These are phyloP conservation scores for Aegilops umbellulata DNA, from an alignment of 176 grass and related monocot genomes.

Conservation along the genomic window DNA sequence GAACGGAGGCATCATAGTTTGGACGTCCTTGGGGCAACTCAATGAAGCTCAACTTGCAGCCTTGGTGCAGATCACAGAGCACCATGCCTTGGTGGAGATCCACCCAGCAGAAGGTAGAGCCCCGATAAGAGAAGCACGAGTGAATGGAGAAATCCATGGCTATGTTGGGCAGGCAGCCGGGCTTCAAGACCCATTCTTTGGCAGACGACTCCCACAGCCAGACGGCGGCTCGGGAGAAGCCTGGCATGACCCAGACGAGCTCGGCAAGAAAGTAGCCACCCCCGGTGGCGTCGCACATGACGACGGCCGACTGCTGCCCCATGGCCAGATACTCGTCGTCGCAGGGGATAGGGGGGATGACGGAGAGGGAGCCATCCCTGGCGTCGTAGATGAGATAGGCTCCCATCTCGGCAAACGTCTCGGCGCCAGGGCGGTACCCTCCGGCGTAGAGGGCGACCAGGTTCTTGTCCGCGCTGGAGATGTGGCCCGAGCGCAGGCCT, in stretches of 20 bases:
- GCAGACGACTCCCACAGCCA: not conserved
- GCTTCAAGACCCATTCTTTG: not conserved
- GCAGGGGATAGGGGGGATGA: not conserved
- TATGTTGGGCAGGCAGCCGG: not conserved
- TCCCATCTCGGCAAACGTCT: not conserved
- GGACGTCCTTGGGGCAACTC: not conserved
- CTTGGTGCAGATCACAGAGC: not conserved
- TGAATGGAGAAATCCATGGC: not conserved
- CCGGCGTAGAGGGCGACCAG: not conserved
- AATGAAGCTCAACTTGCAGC: not conserved
- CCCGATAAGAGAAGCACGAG: not conserved
- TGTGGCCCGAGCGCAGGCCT: not conserved
- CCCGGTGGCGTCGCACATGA: not conserved
- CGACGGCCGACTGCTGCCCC: not conserved
- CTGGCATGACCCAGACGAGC: not conserved
- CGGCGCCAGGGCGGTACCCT: not conserved
- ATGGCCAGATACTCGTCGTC: not conserved
- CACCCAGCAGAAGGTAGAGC: not conserved
- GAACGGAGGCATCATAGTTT: not conserved
- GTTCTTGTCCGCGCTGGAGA: not conserved
- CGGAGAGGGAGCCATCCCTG: not conserved
- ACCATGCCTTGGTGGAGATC: not conserved
- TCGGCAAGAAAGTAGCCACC: not conserved
- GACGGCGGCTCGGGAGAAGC: not conserved
- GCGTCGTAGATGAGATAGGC: not conserved